Evolutionary conservation across 176 grass and related monocot genomes (phyloP).

Genomic region (Urochloa ruziziensis): DNA sequence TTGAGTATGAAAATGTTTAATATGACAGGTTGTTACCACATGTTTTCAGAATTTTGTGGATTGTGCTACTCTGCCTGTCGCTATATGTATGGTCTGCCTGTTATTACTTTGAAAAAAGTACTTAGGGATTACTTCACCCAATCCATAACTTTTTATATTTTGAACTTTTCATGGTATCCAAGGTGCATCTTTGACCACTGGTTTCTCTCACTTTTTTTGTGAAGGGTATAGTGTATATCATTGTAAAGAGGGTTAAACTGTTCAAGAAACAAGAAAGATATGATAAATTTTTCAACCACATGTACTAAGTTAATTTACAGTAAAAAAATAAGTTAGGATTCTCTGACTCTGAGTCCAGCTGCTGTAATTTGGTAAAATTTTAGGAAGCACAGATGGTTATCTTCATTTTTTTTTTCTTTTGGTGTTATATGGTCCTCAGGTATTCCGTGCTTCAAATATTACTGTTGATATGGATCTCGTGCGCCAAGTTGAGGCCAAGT

Average conservation of each 20-base stretch:
- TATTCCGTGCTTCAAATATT: slow-evolving; percentile 76
- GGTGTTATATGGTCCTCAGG: slow-evolving; percentile 47
- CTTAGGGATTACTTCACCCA: neutral
- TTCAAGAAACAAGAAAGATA: neutral
- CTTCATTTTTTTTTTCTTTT: slow-evolving; percentile 16
- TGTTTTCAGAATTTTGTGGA: neutral
- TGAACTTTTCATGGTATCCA: neutral
- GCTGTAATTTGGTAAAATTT: slow-evolving; percentile 2
- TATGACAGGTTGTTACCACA: neutral
- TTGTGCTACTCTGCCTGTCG: neutral
- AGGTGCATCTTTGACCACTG: neutral
- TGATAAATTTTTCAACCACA: neutral
- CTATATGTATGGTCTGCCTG: neutral
- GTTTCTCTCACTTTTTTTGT: neutral
- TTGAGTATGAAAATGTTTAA: neutral
- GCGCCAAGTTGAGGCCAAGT: slow-evolving; percentile 85
- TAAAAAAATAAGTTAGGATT: neutral
- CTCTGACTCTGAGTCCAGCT: neutral
- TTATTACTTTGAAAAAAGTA: neutral
- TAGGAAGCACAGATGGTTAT: neutral
- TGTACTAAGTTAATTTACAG: neutral
- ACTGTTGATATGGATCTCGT: slow-evolving; percentile 77
- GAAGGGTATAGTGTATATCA: neutral
- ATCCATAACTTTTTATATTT: neutral
- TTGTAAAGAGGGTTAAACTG: neutral